phyloP scores from a whole-genome alignment of 805 yeast species.

The Teunomyces atbi region DNA sequence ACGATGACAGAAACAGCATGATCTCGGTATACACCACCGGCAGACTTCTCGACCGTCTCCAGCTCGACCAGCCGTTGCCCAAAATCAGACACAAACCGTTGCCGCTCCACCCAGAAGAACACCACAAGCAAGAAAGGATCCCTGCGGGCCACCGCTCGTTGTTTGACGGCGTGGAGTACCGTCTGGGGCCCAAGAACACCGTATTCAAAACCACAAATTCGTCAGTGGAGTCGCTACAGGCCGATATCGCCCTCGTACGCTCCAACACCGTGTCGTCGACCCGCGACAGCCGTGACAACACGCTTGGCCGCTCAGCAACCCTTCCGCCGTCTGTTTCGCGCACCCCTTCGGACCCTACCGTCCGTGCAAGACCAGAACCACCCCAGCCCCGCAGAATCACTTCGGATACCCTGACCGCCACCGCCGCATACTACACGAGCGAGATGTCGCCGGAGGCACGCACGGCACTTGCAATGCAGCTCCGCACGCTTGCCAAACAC shows the following conservation, averaged over 20 bases:
- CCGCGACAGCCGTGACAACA: neutral
- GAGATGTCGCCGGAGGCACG: constrained; percentile 32
- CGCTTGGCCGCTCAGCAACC: neutral
- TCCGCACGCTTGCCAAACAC: constrained; percentile 57
- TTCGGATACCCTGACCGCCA: constrained; percentile 1
- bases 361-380: constrained; percentile 3
- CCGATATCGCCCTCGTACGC: constrained; percentile 17
- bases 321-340: neutral
- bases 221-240: constrained; percentile 25
- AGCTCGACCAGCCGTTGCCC: constrained; percentile 18
- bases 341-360: neutral
- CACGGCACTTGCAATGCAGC: constrained; percentile 44
- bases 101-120: neutral
- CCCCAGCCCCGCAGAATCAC: constrained; percentile 5
- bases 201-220: constrained; percentile 16
- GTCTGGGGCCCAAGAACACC: constrained; percentile 2
- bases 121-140: neutral
- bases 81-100: neutral
- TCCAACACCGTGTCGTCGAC: neutral
- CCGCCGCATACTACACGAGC: neutral
- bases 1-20: constrained; percentile 17
- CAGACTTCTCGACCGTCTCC: constrained; percentile 28
- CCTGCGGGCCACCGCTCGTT: no score
- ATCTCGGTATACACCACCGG: constrained; percentile 30
- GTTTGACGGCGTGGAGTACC: neutral